Evolutionary conservation across 305 asterid species (phyloP).

Genomic region (Fraxinus xanthoxyloides): DNA sequence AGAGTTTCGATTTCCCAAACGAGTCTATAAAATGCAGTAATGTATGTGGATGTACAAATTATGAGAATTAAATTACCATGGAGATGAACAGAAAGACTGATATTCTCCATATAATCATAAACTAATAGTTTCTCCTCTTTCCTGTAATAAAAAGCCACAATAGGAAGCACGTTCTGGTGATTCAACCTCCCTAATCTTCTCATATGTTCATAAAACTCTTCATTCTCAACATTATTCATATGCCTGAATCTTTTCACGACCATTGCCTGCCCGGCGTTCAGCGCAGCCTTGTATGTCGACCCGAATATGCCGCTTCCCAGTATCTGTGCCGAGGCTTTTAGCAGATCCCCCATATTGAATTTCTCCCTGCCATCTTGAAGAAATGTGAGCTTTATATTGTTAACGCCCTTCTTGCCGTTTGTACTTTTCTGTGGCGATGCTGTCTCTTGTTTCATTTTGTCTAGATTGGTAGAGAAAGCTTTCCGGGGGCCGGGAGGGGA

Average conservation of each 20-base stretch:
- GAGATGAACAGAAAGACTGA: constrained; percentile 60
- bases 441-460: constrained; percentile 32
- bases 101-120: constrained; percentile 48
- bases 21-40: background rate
- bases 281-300: constrained; percentile 55
- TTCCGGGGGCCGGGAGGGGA: background rate
- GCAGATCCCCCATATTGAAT: constrained; percentile 61
- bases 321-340: constrained; percentile 74
- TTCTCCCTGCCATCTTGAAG: constrained; percentile 40
- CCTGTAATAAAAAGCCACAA: constrained; percentile 56
- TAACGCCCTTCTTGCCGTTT: constrained; percentile 25
- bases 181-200: constrained; percentile 51
- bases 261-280: constrained; percentile 36
- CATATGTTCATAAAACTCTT: constrained; percentile 66
- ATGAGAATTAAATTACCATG: constrained; percentile 40
- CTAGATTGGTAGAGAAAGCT: constrained; percentile 18
- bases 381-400: constrained; percentile 42
- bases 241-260: constrained; percentile 66
- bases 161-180: constrained; percentile 55
- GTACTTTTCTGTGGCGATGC: constrained; percentile 16
- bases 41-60: background rate
- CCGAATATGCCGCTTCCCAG: constrained; percentile 67
- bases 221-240: constrained; percentile 58
- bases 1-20: background rate
- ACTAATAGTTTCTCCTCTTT: constrained; percentile 80